Evolutionary conservation across 148 eudicot genomes (phyloP), one percentile per base, ranked within the genome.

Genomic region (Silene latifolia): DNA sequence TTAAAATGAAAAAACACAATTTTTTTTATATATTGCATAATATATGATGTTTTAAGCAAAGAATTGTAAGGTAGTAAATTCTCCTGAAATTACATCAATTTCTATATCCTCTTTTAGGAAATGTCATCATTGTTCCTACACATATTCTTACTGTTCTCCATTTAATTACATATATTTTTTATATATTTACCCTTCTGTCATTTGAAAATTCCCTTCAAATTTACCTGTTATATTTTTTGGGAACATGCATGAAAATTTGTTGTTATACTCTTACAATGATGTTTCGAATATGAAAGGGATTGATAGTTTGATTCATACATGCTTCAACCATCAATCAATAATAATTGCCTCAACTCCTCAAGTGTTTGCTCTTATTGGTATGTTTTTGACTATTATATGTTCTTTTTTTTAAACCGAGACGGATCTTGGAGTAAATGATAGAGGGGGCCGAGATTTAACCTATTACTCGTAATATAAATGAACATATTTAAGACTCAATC

Each of bases 21-120:
- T 3, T 51, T 12, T 51, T 7, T 51, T 51, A 9, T 11, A 12
- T 13, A 51, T 51, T 51, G 18, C 4, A 48, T 48, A 51, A 12
- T 51, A 51, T 13, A 12, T 44, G 72, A 67, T 51, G 20, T 54
- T 67, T 76, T 76, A 70, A 76, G 72, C 42, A 56, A 67, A 67
- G 32, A 56, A 57, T 51, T 51, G 56, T 51, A 51, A 9, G 56
- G 63, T 1, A 42, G 58, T 51, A 44, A 67, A 39, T 44, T 21
- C 48, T 71, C 56, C 17, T 51, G 17, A 51, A 51, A 51, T 51
- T 13, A 12, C 4, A 12, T 12, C 14, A 51, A 51, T 51, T 12
- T 51, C 42, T 21, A 12, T 9, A 68, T 35, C 51, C 73, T 76
- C 8, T 68, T 76, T 76, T 13, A 56, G 78, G 78, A 75, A 67